phyloP scores from a whole-genome alignment of 345 rosid species.

The Toxicodendron radicans region DNA sequence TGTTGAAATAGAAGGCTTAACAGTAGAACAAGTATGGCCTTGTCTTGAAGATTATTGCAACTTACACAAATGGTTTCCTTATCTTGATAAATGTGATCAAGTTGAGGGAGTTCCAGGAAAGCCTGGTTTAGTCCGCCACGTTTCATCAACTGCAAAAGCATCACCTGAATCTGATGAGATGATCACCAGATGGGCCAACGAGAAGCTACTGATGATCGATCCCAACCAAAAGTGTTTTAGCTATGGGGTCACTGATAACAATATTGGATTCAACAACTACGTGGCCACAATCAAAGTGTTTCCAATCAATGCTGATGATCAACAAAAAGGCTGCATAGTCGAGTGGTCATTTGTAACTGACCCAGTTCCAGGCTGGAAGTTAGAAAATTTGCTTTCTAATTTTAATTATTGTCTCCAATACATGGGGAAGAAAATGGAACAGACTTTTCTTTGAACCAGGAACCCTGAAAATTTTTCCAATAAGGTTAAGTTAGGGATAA shows the following conservation, averaged over 20 bases:
- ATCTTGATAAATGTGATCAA: conserved; percentile 40
- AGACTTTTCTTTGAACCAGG: background rate
- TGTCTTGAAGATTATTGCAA: conserved; percentile 61
- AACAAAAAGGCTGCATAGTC: conserved; percentile 35
- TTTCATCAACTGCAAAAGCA: conserved; percentile 25
- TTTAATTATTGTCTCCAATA: too few relatives aligned
- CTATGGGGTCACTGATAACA: conserved; percentile 57
- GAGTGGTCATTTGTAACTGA: conserved; percentile 68
- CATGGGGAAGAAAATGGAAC: background rate
- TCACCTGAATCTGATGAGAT: background rate
- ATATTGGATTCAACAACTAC: conserved; percentile 45
- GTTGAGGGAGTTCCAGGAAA: conserved; percentile 49
- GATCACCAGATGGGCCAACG: conserved; percentile 44
- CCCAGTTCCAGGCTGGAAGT: conserved; percentile 50
- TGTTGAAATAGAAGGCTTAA: conserved; percentile 35
- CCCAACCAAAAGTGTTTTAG: conserved; percentile 38
- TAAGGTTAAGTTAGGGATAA: too few relatives aligned
- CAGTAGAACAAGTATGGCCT: conserved; percentile 57
- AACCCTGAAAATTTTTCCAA: too few relatives aligned
- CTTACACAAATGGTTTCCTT: conserved; percentile 50
- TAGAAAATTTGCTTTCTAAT: conserved; percentile 37
- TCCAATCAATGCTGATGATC: conserved; percentile 27
- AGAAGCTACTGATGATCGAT: conserved; percentile 49
- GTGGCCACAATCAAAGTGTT: conserved; percentile 44
- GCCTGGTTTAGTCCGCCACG: conserved; percentile 57